Evolutionary conservation across 148 eudicot species (phyloP).

Genomic region (Spergularia marina): DNA sequence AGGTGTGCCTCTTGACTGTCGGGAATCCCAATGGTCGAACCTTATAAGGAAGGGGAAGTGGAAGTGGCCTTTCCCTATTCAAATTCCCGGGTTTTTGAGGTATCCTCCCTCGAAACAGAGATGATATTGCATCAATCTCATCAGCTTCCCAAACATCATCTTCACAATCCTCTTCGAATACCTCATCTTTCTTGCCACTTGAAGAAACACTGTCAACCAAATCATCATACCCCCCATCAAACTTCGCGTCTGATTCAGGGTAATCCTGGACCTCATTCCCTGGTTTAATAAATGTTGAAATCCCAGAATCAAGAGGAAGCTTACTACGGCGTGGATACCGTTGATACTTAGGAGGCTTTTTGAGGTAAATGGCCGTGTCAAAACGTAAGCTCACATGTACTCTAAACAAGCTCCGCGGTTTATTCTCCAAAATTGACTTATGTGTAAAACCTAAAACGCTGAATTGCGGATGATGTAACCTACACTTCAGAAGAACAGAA

Average conservation of each 20-base stretch:
- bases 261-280: conserved; percentile 20
- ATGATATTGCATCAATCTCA: conserved; percentile 86
- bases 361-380: conserved; percentile 20
- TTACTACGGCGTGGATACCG: conserved; percentile 54
- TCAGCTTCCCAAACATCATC: conserved; percentile 56
- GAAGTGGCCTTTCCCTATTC: conserved; percentile 70
- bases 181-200: conserved; percentile 22
- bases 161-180: conserved; percentile 27
- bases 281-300: conserved; percentile 30
- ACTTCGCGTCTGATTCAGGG: conserved; percentile 12
- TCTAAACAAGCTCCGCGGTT: conserved; percentile 4
- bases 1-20: conserved; percentile 38
- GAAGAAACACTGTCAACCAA: conserved; percentile 13
- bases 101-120: conserved; percentile 78
- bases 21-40: conserved; percentile 80
- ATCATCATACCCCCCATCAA: conserved; percentile 22
- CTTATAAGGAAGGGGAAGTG: conserved; percentile 81
- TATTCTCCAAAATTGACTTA: conserved; percentile 2
- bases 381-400: conserved; percentile 19
- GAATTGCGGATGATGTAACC: conserved; percentile 15
- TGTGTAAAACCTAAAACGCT: conserved; percentile 1
- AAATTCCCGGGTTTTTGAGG: conserved; percentile 87
- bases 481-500: conserved; percentile 2
- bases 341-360: conserved; percentile 46
- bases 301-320: conserved; percentile 48